These are phyloP conservation scores for Salix purpurea DNA, from an alignment of 345 rosid genomes.

Conservation along the genomic window DNA sequence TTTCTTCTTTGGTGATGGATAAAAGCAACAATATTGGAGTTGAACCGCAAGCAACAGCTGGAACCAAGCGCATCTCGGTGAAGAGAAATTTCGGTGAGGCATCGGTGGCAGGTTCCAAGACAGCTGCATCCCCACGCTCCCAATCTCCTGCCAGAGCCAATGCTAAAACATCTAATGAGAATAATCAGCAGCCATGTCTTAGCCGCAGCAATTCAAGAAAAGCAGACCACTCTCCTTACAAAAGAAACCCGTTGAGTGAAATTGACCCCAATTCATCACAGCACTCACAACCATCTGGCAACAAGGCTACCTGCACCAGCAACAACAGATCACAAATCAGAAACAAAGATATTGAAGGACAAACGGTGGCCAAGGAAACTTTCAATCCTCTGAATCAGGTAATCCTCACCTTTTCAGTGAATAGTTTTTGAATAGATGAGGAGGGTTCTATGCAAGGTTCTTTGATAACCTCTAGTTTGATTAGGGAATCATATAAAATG, in stretches of 20 bases:
- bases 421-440: not conserved
- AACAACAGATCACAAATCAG: constrained; percentile 25
- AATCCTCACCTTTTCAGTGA: not conserved
- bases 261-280: constrained; percentile 53
- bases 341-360: constrained; percentile 26
- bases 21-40: constrained; percentile 37
- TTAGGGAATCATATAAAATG: too few relatives aligned
- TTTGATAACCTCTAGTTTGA: too few relatives aligned
- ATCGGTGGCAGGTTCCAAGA: constrained; percentile 22
- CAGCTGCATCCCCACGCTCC: constrained; percentile 73
- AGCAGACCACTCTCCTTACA: constrained; percentile 71
- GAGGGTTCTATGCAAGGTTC: not conserved
- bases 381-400: constrained; percentile 33
- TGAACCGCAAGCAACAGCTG: constrained; percentile 13
- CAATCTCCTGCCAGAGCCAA: constrained; percentile 60
- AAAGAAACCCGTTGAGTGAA: constrained; percentile 71
- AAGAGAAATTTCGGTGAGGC: constrained; percentile 55
- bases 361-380: constrained; percentile 30
- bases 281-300: constrained; percentile 36
- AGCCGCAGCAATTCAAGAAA: constrained; percentile 71
- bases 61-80: constrained; percentile 53
- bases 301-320: constrained; percentile 17
- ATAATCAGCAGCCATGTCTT: constrained; percentile 50
- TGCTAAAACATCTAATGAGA: constrained; percentile 24
- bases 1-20: constrained; percentile 41